Evolutionary conservation across 169 alveolate genomes (phyloP).

Genomic region (Besnoitia besnoiti): DNA sequence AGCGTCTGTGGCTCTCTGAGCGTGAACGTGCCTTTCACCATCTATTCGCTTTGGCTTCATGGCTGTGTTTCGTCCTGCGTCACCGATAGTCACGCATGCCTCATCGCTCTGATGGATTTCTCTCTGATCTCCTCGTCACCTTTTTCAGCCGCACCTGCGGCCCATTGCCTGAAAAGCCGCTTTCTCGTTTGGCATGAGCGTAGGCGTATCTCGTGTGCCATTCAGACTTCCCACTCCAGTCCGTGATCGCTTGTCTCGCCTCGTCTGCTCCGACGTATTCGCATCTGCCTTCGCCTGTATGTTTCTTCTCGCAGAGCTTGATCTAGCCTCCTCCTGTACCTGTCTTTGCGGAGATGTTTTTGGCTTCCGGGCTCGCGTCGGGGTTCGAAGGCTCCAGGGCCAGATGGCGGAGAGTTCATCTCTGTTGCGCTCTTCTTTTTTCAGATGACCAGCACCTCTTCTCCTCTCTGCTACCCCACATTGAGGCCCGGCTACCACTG

Average conservation of each 20-base stretch:
- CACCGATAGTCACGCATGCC: no score
- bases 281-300: not conserved
- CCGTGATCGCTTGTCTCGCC: no score
- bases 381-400: no score
- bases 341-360: not conserved
- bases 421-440: not conserved
- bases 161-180: not conserved
- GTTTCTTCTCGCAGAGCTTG: not conserved
- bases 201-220: no score
- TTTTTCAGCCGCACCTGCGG: not conserved
- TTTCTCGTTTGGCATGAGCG: no score
- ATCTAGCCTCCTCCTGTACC: not conserved
- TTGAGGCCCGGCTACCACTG: conserved; percentile 60
- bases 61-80: no score
- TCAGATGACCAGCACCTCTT: conserved; percentile 48
- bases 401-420: no score
- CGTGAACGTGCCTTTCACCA: no score
- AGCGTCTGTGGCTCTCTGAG: no score
- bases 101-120: not conserved
- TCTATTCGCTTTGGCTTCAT: no score
- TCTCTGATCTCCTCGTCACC: not conserved
- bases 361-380: not conserved
- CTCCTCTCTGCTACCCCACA: conserved; percentile 39
- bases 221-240: no score
- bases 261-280: not conserved